phyloP scores from a whole-genome alignment of 345 rosid species.

The Hibiscus trionum region DNA sequence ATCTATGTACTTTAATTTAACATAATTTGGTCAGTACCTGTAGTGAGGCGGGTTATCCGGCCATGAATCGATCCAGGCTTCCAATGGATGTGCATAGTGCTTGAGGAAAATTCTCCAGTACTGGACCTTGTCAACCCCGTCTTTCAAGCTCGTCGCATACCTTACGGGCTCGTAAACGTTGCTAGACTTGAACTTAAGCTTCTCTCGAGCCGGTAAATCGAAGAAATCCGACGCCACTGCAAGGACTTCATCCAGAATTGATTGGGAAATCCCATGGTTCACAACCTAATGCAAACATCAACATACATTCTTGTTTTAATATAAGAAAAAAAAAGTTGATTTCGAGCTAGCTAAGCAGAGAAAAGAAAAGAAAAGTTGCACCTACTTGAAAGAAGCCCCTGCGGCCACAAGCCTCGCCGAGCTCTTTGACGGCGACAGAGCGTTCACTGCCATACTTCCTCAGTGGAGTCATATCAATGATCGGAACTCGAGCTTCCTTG shows the following conservation, averaged over 20 bases:
- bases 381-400: slow-evolving; percentile 57
- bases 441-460: slow-evolving; percentile 23
- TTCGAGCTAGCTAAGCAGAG: not conserved
- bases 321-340: not conserved
- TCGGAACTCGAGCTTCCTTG: slow-evolving; percentile 22
- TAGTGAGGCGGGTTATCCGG: slow-evolving; percentile 53
- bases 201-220: slow-evolving; percentile 36
- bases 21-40: slow-evolving; percentile 7
- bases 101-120: slow-evolving; percentile 66
- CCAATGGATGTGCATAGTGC: slow-evolving; percentile 61
- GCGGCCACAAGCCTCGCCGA: slow-evolving; percentile 32
- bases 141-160: slow-evolving; percentile 47
- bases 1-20: not conserved
- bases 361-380: not conserved
- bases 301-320: not conserved
- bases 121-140: slow-evolving; percentile 43
- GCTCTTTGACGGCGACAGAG: slow-evolving; percentile 26
- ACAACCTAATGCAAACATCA: slow-evolving; percentile 29
- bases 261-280: slow-evolving; percentile 49
- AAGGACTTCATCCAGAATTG: slow-evolving; percentile 40
- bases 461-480: slow-evolving; percentile 41
- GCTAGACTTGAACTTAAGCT: slow-evolving; percentile 39
- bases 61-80: slow-evolving; percentile 49
- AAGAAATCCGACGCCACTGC: slow-evolving; percentile 35
- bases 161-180: slow-evolving; percentile 55